phyloP scores from a whole-genome alignment of 371 early-diverging fungal genomes.

The Amoeboaphelidium protococcarum region DNA sequence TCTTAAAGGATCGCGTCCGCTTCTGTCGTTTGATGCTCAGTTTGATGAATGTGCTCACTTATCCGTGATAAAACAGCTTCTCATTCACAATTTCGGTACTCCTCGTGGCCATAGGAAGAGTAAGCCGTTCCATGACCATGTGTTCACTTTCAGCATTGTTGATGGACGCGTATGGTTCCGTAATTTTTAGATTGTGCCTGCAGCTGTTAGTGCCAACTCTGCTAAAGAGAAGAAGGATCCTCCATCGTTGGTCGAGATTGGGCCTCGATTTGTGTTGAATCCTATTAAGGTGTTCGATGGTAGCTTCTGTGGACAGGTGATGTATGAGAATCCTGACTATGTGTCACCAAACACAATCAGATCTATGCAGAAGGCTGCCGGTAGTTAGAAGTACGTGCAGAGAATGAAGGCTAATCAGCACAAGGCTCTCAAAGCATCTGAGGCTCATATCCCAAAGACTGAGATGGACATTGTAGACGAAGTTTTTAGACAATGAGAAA shows the following conservation, averaged over 20 bases:
- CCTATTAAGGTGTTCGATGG: conserved; percentile 81
- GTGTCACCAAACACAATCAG: conserved; percentile 33
- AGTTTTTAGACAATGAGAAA: neutral
- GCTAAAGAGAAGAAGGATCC: neutral
- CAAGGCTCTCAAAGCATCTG: neutral
- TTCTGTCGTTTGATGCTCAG: conserved; percentile 68
- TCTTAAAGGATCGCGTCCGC: conserved; percentile 79
- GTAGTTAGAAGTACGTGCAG: neutral
- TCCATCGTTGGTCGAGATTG: conserved; percentile 66
- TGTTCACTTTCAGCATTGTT: conserved; percentile 59
- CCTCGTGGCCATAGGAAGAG: conserved; percentile 61
- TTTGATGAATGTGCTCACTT: conserved; percentile 65
- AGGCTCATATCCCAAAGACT: neutral
- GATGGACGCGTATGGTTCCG: conserved; percentile 83
- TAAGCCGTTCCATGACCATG: conserved; percentile 91
- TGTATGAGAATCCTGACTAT: conserved; percentile 68
- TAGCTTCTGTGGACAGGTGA: conserved; percentile 65
- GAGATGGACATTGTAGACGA: neutral
- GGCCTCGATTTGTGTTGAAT: conserved; percentile 84
- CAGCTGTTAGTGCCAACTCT: neutral
- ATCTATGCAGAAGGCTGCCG: neutral
- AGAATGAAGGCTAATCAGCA: neutral
- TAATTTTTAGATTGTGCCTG: conserved; percentile 49
- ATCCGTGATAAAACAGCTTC: conserved; percentile 34
- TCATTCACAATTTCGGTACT: conserved; percentile 40